Base-by-base conservation (phyloP, 306 rosid genomes). In the Sicyos baderoa region DNA sequence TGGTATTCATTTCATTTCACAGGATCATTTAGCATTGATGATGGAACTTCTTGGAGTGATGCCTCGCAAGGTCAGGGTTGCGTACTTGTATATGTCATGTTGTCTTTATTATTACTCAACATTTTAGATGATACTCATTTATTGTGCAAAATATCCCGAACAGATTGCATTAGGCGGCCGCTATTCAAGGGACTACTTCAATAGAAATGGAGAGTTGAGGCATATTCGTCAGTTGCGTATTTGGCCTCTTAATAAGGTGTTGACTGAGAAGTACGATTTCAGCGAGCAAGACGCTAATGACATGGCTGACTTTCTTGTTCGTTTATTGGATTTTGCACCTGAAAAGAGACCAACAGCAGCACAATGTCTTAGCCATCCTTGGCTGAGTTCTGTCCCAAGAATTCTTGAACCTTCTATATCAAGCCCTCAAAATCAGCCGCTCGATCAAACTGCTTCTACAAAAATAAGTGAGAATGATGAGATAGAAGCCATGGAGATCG, bases 31-130 rank as follows among this genome's bases (percentile, higher is more conserved):
- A 15, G 95, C 97, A 23, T 75, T 91, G 75, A 88, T 91, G 95
- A 91, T 91, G 97, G 97, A 91, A 71, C 95, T 91, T 75, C 89
- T 91, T 56, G 97, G 97, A 75, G 78, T 80, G 88, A 88, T 91
- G 84, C 97, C 95, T 0, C 87, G 91, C 4, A 88, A 91, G 93
- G 97, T 88, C 69, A 74, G 48, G 54, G 52, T 27, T 54, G 17
- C 13, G 14, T 11, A 13, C 64, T 14, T 58, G 7, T 3, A 40
- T 35, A 40, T 35, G 35, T 4, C 27, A 5, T 17, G 25, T 44
- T 17, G 25, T 44, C 13, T 9, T 44, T 44, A 44, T 44, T 62
- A 23, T 25, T 25, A 25, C 29, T 25, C 29, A 25, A 25, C 29
- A 25, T 25, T 25, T 25, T 25, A 25, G 29, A 25, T 1, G 29